phyloP scores from a whole-genome alignment of 2,329 filamentous ascomycete species.

The Trichophyton verrucosum region DNA sequence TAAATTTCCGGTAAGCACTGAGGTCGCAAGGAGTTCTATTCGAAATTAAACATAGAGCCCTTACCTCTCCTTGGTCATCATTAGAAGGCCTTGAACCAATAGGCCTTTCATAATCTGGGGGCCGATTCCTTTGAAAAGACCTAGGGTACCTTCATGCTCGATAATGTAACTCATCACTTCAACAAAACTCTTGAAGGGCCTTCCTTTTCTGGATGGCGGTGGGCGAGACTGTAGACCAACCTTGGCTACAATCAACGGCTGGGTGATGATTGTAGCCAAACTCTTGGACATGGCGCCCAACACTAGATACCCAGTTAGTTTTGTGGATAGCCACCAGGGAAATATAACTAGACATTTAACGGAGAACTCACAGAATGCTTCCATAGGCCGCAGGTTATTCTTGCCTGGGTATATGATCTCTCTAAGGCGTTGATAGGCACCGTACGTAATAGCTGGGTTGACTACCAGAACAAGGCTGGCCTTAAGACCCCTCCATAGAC shows the following conservation, averaged over 20 bases:
- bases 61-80: constrained; percentile 98
- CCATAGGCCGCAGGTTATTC: constrained; percentile 61
- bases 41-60: constrained; percentile 13
- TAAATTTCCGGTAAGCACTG: not conserved
- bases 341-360: not conserved
- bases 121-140: constrained; percentile 93
- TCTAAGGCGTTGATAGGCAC: constrained; percentile 82
- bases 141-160: constrained; percentile 66
- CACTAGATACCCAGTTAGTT: constrained; percentile 40
- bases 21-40: not conserved
- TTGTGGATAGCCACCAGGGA: constrained; percentile 4
- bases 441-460: constrained; percentile 95
- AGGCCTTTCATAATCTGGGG: constrained; percentile 90
- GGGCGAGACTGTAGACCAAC: constrained; percentile 91
- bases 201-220: constrained; percentile 68
- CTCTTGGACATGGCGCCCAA: constrained; percentile 88
- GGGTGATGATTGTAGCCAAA: constrained; percentile 79
- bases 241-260: constrained; percentile 94
- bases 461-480: constrained; percentile 90
- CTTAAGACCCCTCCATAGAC: constrained; percentile 90
- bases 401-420: constrained; percentile 66
- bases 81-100: constrained; percentile 85
- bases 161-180: constrained; percentile 95
- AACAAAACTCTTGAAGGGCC: constrained; percentile 82
- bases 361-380: constrained; percentile 70